Evolutionary conservation across 2,329 filamentous ascomycete species (phyloP).

Genomic region (Thelonectria discophora): DNA sequence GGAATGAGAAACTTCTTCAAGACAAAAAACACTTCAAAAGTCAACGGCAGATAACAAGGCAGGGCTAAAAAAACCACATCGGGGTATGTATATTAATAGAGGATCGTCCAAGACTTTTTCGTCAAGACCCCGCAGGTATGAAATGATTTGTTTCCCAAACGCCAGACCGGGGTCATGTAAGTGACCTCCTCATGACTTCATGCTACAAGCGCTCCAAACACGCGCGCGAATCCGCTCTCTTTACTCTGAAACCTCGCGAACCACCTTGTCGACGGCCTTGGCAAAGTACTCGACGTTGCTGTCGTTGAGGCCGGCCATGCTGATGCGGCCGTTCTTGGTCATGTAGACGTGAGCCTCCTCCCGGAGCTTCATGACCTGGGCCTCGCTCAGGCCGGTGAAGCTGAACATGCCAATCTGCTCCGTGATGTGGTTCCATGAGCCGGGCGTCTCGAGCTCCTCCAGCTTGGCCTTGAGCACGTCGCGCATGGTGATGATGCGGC

Average conservation of each 20-base stretch:
- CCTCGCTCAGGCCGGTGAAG: slow-evolving; percentile 82
- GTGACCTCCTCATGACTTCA: slow-evolving; percentile 41
- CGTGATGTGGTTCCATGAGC: slow-evolving; percentile 96
- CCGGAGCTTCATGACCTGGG: slow-evolving; percentile 76
- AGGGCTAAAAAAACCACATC: slow-evolving; percentile 25
- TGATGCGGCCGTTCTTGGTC: slow-evolving; percentile 98
- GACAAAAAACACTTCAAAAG: background rate
- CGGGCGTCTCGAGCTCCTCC: slow-evolving; percentile 85
- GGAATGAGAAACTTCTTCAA: background rate
- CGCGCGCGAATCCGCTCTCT: slow-evolving; percentile 8
- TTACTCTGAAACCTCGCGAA: slow-evolving; percentile 51
- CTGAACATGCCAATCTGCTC: slow-evolving; percentile 99
- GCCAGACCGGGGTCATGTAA: slow-evolving; percentile 38
- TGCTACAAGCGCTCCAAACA: slow-evolving; percentile 37
- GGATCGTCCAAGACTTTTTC: slow-evolving; percentile 40
- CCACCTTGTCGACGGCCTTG: slow-evolving; percentile 85
- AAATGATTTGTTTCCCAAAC: slow-evolving; percentile 38
- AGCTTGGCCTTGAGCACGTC: slow-evolving; percentile 79
- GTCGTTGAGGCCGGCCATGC: slow-evolving; percentile 97
- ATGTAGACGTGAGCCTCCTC: slow-evolving; percentile 82
- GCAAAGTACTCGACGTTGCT: slow-evolving; percentile 94
- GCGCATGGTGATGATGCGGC: slow-evolving; percentile 93
- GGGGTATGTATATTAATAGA: slow-evolving; percentile 26
- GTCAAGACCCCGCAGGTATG: slow-evolving; percentile 38
- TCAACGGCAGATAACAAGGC: slow-evolving; percentile 20